phyloP scores from a whole-genome alignment of 2,329 filamentous ascomycete genomes.

The Teratosphaeria gauchensis region DNA sequence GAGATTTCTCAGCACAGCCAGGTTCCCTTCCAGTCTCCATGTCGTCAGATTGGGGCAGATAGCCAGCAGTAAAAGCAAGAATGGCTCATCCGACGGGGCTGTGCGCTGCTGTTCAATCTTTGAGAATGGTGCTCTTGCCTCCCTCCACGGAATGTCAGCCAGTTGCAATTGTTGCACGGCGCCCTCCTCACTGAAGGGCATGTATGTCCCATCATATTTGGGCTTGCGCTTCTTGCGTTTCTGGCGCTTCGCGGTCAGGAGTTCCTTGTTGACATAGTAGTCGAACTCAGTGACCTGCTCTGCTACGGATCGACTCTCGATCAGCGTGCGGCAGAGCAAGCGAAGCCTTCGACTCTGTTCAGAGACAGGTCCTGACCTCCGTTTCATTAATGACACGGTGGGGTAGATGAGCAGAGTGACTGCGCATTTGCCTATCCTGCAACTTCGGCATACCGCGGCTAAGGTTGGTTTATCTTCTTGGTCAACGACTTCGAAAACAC shows the following conservation, averaged over 20 bases:
- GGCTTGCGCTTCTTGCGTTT: neutral
- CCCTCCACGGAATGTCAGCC: neutral
- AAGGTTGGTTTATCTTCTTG: neutral
- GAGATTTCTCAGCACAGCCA: neutral
- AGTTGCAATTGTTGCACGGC: neutral
- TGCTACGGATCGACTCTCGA: neutral
- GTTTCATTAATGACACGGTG: neutral
- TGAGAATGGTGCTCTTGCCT: neutral
- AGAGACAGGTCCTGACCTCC: neutral
- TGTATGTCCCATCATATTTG: neutral
- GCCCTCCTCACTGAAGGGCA: neutral
- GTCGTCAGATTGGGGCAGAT: neutral
- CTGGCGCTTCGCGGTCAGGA: neutral
- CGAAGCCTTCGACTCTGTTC: neutral
- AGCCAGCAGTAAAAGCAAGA: neutral
- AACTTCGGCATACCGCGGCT: neutral
- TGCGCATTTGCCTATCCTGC: neutral
- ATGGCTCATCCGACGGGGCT: neutral
- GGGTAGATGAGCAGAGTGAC: neutral
- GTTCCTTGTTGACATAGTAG: neutral
- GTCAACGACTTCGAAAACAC: neutral
- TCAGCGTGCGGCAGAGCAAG: neutral
- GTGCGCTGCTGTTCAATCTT: neutral
- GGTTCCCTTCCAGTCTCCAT: neutral
- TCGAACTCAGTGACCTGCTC: neutral